phyloP scores from a whole-genome alignment of 306 rosid species.

The Coriaria nepalensis region DNA sequence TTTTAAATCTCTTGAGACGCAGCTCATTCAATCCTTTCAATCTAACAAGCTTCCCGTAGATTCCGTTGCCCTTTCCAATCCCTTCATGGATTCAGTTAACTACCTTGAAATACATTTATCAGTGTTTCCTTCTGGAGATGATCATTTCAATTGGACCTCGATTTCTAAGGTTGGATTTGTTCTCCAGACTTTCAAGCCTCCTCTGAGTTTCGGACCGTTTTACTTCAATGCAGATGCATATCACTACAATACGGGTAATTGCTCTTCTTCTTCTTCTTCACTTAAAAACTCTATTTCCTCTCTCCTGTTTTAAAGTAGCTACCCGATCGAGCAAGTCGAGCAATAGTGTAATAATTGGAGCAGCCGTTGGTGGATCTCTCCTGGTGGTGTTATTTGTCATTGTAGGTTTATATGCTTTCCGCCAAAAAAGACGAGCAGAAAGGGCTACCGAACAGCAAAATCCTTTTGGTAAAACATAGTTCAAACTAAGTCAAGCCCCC shows the following conservation, averaged over 20 bases:
- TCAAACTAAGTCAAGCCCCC: too few relatives aligned
- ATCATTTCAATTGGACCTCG: conserved; percentile 31
- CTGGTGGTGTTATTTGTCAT: conserved; percentile 32
- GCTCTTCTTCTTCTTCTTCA: neutral
- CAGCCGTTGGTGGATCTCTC: conserved; percentile 40
- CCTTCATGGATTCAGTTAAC: conserved; percentile 3
- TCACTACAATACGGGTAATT: conserved; percentile 22
- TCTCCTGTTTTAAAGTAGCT: conserved; percentile 7
- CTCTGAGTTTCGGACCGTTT: conserved; percentile 38
- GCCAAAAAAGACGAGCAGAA: conserved; percentile 35
- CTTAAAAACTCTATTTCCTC: conserved; percentile 1
- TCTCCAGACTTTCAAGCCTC: conserved; percentile 38
- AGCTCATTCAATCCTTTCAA: conserved; percentile 13
- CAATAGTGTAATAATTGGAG: conserved; percentile 43
- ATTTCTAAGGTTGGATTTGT: conserved; percentile 24
- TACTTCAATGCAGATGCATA: conserved; percentile 14
- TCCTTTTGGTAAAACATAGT: conserved; percentile 23
- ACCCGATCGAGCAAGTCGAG: conserved; percentile 19
- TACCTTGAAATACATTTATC: conserved; percentile 28
- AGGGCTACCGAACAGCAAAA: conserved; percentile 22
- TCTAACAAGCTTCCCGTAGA: conserved; percentile 18
- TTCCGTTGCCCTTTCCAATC: conserved; percentile 33
- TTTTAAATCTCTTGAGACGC: conserved; percentile 18
- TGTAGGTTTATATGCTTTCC: conserved; percentile 35
- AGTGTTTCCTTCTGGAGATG: conserved; percentile 36